Conservation (phyloP, 2,329 filamentous ascomycete species). For the Esteya vermicola region DNA sequence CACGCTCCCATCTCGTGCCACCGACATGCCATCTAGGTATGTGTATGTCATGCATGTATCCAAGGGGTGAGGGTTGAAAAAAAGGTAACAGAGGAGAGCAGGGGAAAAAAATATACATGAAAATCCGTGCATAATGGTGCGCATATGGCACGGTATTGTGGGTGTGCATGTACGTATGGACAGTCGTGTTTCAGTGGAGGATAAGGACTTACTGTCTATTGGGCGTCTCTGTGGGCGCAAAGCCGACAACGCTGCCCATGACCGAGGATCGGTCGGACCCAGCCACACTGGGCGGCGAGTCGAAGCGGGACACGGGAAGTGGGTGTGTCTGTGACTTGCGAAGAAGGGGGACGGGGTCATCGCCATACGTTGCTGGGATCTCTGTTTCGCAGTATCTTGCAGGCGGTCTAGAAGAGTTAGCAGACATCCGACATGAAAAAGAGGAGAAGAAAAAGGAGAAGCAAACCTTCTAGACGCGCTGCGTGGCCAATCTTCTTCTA, state of each 20-base stretch:
- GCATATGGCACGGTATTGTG: too few species aligned
- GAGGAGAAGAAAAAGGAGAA: too few species aligned
- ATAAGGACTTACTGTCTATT: slow-evolving; percentile 12
- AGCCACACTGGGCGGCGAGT: slow-evolving; percentile 20
- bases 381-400: slow-evolving; percentile 10
- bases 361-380: slow-evolving; percentile 3
- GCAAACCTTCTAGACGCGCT: slow-evolving; percentile 8
- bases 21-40: too few species aligned
- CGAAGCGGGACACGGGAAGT: slow-evolving; percentile 17
- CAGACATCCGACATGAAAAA: too few species aligned
- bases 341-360: slow-evolving; percentile 3
- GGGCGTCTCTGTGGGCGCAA: slow-evolving; percentile 13
- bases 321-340: slow-evolving; percentile 18
- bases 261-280: slow-evolving; percentile 20
- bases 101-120: too few species aligned
- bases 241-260: slow-evolving; percentile 18
- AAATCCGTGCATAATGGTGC: too few species aligned
- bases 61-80: too few species aligned
- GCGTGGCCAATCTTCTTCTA: slow-evolving; percentile 6
- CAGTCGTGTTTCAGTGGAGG: not conserved
- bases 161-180: not conserved
- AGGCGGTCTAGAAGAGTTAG: slow-evolving; percentile 8
- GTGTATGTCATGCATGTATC: too few species aligned
- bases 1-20: too few species aligned
- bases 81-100: too few species aligned